Evolutionary conservation across 75 land plant species (phyloP), one percentile per base, ranked within the genome.

Genomic region (Picea sitchensis): DNA sequence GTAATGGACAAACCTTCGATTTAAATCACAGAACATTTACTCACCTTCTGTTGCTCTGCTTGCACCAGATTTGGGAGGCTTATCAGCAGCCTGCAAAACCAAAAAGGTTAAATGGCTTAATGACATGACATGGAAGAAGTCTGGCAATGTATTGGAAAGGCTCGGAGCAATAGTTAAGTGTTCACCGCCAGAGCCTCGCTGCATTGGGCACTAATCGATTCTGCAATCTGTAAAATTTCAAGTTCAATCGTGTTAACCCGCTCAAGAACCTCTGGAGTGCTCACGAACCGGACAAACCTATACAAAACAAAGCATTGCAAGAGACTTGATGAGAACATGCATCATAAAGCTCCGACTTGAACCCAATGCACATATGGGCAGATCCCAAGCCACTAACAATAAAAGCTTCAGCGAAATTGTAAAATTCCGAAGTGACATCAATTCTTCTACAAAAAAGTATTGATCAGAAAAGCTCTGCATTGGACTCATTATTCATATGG

Each of bases 251-350:
- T 87, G 75, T 86, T 85, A 17, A 98, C 98, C 63, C 98, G 83
- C 81, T 98, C 99, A 75, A 98, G 82, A 59, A 98, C 88, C 86
- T 95, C 96, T 23, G 99, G 98, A 38, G 96, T 98, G 80, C 94
- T 95, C 51, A 98, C 99, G 85, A 98, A 98, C 20, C 98, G 89
- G 51, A 98, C 98, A 95, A 98, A 98, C 85, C 99, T 98, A 58
- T 56, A 11, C 41, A 47, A 75, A 5, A n/a, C 54, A 51, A 51
- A 51, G 56, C 56, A 9, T 51, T 51, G 56, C 56, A 51, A 51
- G 56, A 9, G 1, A 51, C 56, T 9, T 51, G 56, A 51, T 23
- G 26, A 75, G 56, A 14, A 23, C 41, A 56, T 56, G 21, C 21
- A 51, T 51, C 56, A 51, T 9, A 51, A 51, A 51, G 12, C 56